These are phyloP conservation scores for Bolboschoenus planiculmis DNA, from an alignment of 176 grass and related monocot species.

Conservation along the genomic window DNA sequence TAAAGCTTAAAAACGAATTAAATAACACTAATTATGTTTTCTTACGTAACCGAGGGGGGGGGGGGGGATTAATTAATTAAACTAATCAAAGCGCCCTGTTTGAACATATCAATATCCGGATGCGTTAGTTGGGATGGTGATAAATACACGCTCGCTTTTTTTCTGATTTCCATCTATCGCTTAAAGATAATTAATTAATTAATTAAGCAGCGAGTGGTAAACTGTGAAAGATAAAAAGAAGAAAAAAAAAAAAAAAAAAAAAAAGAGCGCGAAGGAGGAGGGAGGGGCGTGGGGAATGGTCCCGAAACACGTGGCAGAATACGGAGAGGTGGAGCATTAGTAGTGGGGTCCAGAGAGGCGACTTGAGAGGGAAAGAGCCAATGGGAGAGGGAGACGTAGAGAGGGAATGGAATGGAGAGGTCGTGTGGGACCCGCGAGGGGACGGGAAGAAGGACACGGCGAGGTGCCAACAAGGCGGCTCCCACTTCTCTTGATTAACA, in stretches of 20 bases:
- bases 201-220: constrained; percentile 9
- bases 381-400: constrained; percentile 19
- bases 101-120: constrained; percentile 26
- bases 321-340: background rate
- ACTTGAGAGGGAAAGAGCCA: constrained; percentile 13
- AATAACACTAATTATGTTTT: constrained; percentile 24
- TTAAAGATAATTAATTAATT: no score
- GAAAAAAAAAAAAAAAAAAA: no score
- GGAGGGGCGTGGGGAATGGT: background rate
- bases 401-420: background rate
- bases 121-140: constrained; percentile 27
- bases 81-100: constrained; percentile 8
- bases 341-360: constrained; percentile 1
- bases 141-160: constrained; percentile 20
- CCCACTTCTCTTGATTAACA: constrained; percentile 5
- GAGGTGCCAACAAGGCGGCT: background rate
- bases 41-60: constrained; percentile 25
- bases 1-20: background rate
- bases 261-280: constrained; percentile 23
- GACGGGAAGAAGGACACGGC: constrained; percentile 18
- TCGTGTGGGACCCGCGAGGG: background rate
- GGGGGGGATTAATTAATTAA: no score
- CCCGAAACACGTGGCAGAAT: constrained; percentile 17
- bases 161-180: background rate
- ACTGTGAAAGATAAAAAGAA: background rate